Base-by-base conservation (phyloP, 2,329 filamentous ascomycete genomes). In the Colletotrichum godetiae region DNA sequence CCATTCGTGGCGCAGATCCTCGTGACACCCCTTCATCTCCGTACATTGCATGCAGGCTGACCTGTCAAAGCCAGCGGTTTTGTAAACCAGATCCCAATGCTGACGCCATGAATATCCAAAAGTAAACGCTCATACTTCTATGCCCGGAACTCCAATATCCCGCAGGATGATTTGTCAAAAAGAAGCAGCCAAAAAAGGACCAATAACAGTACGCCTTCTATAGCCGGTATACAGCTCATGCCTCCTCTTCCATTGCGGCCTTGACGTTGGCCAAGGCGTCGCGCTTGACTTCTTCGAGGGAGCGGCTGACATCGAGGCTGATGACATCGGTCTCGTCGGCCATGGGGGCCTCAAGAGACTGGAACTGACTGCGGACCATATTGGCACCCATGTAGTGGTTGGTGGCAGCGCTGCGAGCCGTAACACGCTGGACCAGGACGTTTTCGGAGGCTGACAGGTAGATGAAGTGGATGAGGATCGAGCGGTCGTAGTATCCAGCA, bases 331-430 rank as follows among this genome's bases (percentile, higher is more conserved):
- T 87, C 80, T 95, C 93, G 68, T 94, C 90, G 58, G 84, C 83
- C 64, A 87, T 87, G 0, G 97, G 97, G 75, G 93, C 91, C 84
- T 99, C 96, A n/a, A 99, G 88, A 65, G 92, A 93, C 75, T 92
- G 90, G 76, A 98, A 93, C 81, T 99, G 97, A 84, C 95, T 97
- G 79, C 93, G 92, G 10, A 99, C 95, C 96, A 99, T 98, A 78
- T 91, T 90, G 77, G 94, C 93, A 78, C 97, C 96, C 95, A 99
- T 98, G 84, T 97, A 99, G 82, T 99, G 97, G 65, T 92, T 92
- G 84, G 95, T 85, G n/a, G 69, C 31, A 33, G 73, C 73, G 46
- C 69, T 73, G 77, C 97, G 90, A 52, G 88, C 86, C 42, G 88
- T 87, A 10, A 98, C 95, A 10, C 97, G 91, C 77, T 92, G 85